Base-by-base conservation (phyloP, 2,329 filamentous ascomycete genomes). In the Cladosporium sp. region DNA sequence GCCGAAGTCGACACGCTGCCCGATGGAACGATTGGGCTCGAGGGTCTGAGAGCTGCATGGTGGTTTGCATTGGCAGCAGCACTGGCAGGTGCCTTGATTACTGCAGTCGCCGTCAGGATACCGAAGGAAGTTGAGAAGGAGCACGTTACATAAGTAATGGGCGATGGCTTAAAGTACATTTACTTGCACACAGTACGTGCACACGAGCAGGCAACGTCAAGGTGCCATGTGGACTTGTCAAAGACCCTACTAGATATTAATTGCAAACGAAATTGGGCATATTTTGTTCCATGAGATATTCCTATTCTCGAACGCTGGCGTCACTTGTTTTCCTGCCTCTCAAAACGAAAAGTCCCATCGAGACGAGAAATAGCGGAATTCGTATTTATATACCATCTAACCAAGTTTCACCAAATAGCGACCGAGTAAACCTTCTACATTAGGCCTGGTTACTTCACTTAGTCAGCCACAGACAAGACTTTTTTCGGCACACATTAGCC, bases 81-180 rank as follows among this genome's bases (percentile, higher is more conserved):
- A 35, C 44, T 73, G 12, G 49, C 69, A 14, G 73, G 72, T 26
- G 73, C 66, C 1, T 53, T 70, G 18, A 67, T 75, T 16, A 74
- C 72, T 1, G 69, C 67, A 6, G 59, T 69, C 1, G 69, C 67
- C 35, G 73, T 75, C 18, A 67, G 73, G 44, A 74, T 75, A 28
- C 72, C 71, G 58, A 74, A 74, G 67, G 72, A 73, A 37, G 72
- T 72, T 29, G 72, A 75, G 65, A 73, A 73, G 66, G 73, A 74
- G 44, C 73, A 75, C 64, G 71, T 74, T 14, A 68, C 61, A 14
- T 71, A 33, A 28, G 5, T 23, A n/a, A 5, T 21, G n/a, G 21
- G n/a, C 8, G 8, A 1, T 21, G 40, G 21, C 10, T 21, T 1
- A 23, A n/a, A 5, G n/a, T 21, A 46, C 10, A 21, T 21, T 12